Percentiles rank a stretch among this genome's conserved stretches.
Conservation (phyloP, 257 asterid genomes). For the Euphrasia confusa region DNA sequence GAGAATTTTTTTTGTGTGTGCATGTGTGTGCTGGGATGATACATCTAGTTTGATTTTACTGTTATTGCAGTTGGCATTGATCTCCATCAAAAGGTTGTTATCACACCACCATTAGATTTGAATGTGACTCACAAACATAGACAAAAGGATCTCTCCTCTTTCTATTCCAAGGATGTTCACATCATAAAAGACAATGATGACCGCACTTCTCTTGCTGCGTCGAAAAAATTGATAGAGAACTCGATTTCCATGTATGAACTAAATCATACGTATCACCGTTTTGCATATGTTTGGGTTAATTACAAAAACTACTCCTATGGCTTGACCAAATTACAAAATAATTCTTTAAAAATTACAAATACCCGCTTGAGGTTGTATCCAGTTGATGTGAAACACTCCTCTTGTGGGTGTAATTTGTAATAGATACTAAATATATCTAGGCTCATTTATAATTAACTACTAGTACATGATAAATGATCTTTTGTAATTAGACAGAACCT, state of each 20-base stretch:
- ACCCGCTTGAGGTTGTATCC: conserved; percentile 4
- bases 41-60: conserved; percentile 27
- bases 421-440: background rate
- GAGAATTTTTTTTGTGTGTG: background rate
- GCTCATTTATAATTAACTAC: background rate
- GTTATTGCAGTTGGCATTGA: conserved; percentile 84
- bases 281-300: background rate
- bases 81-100: conserved; percentile 60
- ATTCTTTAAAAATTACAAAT: background rate
- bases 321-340: background rate
- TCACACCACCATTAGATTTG: conserved; percentile 45
- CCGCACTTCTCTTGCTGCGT: conserved; percentile 35
- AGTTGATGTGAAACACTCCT: background rate
- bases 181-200: conserved; percentile 33
- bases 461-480: background rate
- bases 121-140: conserved; percentile 30
- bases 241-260: conserved; percentile 51
- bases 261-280: conserved; percentile 7
- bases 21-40: conserved; percentile 10
- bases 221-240: conserved; percentile 35
- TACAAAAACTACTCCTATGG: background rate
- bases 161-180: conserved; percentile 36
- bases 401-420: background rate
- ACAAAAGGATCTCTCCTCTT: conserved; percentile 37
- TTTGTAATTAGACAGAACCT: background rate